A percentile compares a stretch with the other conserved stretches of the same genome.
These are phyloP conservation scores for Fraxinus americana DNA, from an alignment of 257 asterid genomes.

Conservation along the genomic window DNA sequence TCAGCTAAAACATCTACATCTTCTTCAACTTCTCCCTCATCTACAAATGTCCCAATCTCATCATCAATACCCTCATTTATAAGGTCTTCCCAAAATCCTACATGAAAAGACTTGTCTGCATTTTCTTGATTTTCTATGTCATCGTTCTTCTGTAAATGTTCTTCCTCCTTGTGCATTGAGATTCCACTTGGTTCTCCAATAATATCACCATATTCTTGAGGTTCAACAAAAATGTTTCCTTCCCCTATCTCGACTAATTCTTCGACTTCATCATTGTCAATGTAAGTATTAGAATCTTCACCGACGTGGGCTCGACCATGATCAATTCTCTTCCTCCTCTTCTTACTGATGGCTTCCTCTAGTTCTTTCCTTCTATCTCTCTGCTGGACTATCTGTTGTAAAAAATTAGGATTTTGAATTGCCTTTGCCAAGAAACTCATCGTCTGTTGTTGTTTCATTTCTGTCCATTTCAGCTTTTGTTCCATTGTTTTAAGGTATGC, in stretches of 20 bases:
- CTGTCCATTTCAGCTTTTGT: slow-evolving; percentile 38
- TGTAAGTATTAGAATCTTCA: background rate
- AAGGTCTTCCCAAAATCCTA: slow-evolving; percentile 44
- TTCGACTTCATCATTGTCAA: no score
- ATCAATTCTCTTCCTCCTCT: slow-evolving; percentile 40
- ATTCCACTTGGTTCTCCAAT: slow-evolving; percentile 25
- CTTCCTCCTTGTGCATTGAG: slow-evolving; percentile 30
- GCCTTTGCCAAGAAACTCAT: slow-evolving; percentile 48
- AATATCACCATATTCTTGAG: slow-evolving; percentile 26
- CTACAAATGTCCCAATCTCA: slow-evolving; percentile 26
- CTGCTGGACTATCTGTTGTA: slow-evolving; percentile 36
- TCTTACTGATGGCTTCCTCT: slow-evolving; percentile 37
- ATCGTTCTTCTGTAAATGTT: slow-evolving; percentile 17
- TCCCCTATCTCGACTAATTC: slow-evolving; percentile 11
- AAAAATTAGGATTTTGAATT: slow-evolving; percentile 35
- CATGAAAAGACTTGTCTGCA: slow-evolving; percentile 20
- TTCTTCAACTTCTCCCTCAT: slow-evolving; percentile 23
- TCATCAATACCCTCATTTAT: slow-evolving; percentile 29
- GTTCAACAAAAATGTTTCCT: slow-evolving; percentile 19
- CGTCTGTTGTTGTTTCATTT: slow-evolving; percentile 46
- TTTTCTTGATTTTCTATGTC: background rate
- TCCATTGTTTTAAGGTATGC: slow-evolving; percentile 39
- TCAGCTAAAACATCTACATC: slow-evolving; percentile 28
- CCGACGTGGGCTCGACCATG: slow-evolving; percentile 4
- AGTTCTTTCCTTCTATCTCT: slow-evolving; percentile 42